Evolutionary conservation across 805 yeast genomes (phyloP).

Genomic region (Kluyveromyces wickerhamii): DNA sequence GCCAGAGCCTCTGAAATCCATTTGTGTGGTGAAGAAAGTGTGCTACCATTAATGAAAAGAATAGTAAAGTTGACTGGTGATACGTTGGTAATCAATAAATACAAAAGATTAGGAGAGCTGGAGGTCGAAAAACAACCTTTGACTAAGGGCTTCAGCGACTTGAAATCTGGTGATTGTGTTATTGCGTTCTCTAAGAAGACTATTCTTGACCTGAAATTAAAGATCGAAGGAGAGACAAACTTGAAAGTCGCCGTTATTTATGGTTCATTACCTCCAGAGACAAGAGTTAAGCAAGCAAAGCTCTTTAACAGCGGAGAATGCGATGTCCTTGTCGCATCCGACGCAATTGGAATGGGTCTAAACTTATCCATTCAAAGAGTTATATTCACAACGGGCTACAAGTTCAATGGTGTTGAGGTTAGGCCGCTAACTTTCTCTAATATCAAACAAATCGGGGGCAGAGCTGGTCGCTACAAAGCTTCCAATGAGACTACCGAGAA

Average conservation of each 20-base stretch:
- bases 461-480: slow-evolving; percentile 78
- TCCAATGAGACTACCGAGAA: slow-evolving; percentile 13
- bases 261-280: slow-evolving; percentile 95
- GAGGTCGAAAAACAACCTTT: slow-evolving; percentile 41
- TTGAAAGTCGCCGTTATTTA: slow-evolving; percentile 80
- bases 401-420: slow-evolving; percentile 58
- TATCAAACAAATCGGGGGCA: slow-evolving; percentile 88
- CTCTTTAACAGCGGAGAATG: slow-evolving; percentile 71
- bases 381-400: slow-evolving; percentile 58
- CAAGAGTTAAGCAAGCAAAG: slow-evolving; percentile 75
- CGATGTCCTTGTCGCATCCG: slow-evolving; percentile 87
- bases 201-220: slow-evolving; percentile 60
- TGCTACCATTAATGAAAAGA: slow-evolving; percentile 57
- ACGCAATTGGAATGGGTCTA: slow-evolving; percentile 97
- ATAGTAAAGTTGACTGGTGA: slow-evolving; percentile 72
- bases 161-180: slow-evolving; percentile 71
- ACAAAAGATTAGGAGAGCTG: slow-evolving; percentile 68
- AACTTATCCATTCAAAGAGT: slow-evolving; percentile 78
- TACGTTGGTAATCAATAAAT: slow-evolving; percentile 57
- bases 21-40: slow-evolving; percentile 87
- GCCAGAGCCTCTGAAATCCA: slow-evolving; percentile 80
- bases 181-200: slow-evolving; percentile 75
- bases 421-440: slow-evolving; percentile 50
- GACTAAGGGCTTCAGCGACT: slow-evolving; percentile 23
- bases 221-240: slow-evolving; percentile 56